Percentiles rank a stretch among this genome's conserved stretches.
Evolutionary conservation across 805 yeast genomes (phyloP).

Genomic region (Yarrowia hollandica): DNA sequence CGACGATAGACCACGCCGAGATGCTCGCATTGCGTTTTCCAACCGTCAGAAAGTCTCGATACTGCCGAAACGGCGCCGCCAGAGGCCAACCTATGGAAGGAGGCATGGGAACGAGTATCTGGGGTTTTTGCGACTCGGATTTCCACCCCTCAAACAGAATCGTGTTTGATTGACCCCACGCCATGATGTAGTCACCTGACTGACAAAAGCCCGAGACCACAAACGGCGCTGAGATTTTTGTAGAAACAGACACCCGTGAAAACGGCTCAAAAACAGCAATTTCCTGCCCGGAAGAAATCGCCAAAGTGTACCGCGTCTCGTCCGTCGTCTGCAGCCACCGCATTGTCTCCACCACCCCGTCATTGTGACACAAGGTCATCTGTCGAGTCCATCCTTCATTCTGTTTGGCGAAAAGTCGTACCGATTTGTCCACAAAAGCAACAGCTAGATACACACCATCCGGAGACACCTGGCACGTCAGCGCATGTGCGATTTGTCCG

Average conservation of each 20-base stretch:
- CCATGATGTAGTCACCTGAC: conserved; percentile 2
- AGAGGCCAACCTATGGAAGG: conserved; percentile 4
- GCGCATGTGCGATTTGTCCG: not conserved
- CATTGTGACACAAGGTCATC: conserved; percentile 12
- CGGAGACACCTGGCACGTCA: not conserved
- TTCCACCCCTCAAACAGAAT: conserved; percentile 1
- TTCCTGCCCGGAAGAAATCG: not conserved
- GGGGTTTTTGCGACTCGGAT: not conserved
- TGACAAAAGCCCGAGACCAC: not conserved
- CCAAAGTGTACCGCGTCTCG: not conserved
- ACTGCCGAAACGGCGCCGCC: conserved; percentile 17
- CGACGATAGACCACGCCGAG: conserved; percentile 5
- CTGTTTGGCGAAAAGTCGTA: not conserved
- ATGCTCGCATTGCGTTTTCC: conserved; percentile 13
- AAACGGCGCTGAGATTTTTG: conserved; percentile 2
- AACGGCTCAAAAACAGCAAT: conserved; percentile 1
- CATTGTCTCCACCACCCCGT: not conserved
- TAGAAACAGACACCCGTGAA: not conserved
- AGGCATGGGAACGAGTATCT: not conserved
- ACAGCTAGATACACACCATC: not conserved
- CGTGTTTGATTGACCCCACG: conserved; percentile 4
- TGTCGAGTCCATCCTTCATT: not conserved
- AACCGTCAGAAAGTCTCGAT: conserved; percentile 15
- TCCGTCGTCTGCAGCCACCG: not conserved
- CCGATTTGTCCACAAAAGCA: conserved; percentile 5